Evolutionary conservation across 179 eudicot species (phyloP).

Genomic region (Heliamphora pulchella): DNA sequence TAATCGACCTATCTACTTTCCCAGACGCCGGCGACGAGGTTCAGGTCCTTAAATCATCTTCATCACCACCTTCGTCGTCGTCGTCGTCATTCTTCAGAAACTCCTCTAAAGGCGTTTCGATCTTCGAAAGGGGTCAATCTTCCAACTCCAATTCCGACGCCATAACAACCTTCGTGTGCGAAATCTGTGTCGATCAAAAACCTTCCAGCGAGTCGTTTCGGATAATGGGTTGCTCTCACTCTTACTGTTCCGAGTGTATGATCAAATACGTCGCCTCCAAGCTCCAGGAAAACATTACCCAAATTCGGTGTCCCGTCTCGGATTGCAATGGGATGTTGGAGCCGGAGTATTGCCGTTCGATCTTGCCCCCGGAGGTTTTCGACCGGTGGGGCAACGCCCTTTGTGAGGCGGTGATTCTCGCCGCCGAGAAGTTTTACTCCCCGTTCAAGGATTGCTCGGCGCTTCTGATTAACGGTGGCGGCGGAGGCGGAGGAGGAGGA

Average conservation of each 20-base stretch:
- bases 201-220: conserved; percentile 24
- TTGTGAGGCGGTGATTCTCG: conserved; percentile 46
- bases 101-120: background rate
- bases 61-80: background rate
- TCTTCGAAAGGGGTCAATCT: conserved; percentile 34
- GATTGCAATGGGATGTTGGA: conserved; percentile 38
- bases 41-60: conserved; percentile 11
- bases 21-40: conserved; percentile 24
- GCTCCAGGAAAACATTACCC: conserved; percentile 37
- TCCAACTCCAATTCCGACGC: conserved; percentile 20
- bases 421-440: conserved; percentile 48
- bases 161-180: conserved; percentile 26
- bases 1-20: background rate
- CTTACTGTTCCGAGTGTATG: conserved; percentile 51
- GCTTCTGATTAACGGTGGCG: conserved; percentile 42
- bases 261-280: conserved; percentile 41
- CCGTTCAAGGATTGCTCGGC: conserved; percentile 67
- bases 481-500: conserved; percentile 19
- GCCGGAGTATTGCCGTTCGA: conserved; percentile 38
- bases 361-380: conserved; percentile 45
- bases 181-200: conserved; percentile 53
- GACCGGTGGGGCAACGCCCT: conserved; percentile 46
- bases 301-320: conserved; percentile 38
- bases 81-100: background rate
- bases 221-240: conserved; percentile 38